A percentile compares a stretch with the other conserved stretches of the same genome.
Conservation (phyloP, 805 yeast genomes). For the Candida quercuum region DNA sequence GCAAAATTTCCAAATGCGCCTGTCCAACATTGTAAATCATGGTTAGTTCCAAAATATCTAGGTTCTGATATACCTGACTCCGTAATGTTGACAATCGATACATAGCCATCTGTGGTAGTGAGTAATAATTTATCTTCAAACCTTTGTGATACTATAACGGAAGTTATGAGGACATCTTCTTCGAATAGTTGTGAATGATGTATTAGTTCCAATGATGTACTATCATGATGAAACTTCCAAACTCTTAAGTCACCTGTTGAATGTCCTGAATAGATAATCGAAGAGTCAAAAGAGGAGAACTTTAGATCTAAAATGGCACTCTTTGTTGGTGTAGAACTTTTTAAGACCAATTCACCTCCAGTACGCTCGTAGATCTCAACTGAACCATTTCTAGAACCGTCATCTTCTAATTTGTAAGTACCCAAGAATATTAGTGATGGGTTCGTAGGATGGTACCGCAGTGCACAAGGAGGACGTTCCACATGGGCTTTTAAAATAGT, state of each 20-base stretch:
- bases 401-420: constrained; percentile 69
- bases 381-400: constrained; percentile 60
- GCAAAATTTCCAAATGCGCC: constrained; percentile 61
- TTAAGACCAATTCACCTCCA: constrained; percentile 16
- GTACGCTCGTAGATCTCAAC: constrained; percentile 34
- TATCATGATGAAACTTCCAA: constrained; percentile 44
- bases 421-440: constrained; percentile 55
- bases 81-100: constrained; percentile 35
- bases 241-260: constrained; percentile 70
- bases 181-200: constrained; percentile 43
- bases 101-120: constrained; percentile 67
- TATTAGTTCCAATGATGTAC: constrained; percentile 8
- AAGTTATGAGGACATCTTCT: constrained; percentile 49
- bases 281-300: constrained; percentile 48
- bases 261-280: constrained; percentile 57
- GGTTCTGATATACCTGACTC: constrained; percentile 22
- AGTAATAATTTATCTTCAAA: constrained; percentile 35
- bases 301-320: constrained; percentile 79
- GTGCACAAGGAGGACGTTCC: constrained; percentile 77
- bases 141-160: constrained; percentile 51
- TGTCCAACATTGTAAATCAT: constrained; percentile 85
- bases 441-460: constrained; percentile 53
- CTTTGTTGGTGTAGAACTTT: constrained; percentile 30
- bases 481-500: constrained; percentile 32
- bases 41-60: constrained; percentile 30